Evolutionary conservation across 257 asterid genomes (phyloP).

Genomic region (Cynanchum wilfordii): DNA sequence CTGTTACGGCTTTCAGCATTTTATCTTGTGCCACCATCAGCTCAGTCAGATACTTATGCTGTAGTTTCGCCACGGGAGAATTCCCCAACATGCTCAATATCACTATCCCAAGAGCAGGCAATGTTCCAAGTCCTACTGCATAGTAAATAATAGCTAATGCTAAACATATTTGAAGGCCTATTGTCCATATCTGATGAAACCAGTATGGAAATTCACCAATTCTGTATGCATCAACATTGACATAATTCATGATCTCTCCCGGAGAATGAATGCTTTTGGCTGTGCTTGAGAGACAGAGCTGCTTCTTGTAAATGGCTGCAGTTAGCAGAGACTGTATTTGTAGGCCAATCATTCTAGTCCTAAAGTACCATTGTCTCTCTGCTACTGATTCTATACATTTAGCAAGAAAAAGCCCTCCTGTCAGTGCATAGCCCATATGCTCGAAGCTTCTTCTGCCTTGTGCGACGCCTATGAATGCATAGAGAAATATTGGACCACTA

Average conservation of each 20-base stretch:
- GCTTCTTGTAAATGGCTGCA: conserved; percentile 34
- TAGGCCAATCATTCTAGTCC: conserved; percentile 30
- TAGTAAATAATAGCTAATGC: conserved; percentile 25
- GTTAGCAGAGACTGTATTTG: conserved; percentile 27
- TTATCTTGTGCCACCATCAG: conserved; percentile 37
- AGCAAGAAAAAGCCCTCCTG: conserved; percentile 21
- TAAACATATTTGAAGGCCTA: conserved; percentile 24
- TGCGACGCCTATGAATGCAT: conserved; percentile 31
- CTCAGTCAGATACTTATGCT: conserved; percentile 25
- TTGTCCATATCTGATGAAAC: conserved; percentile 40
- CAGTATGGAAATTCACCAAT: conserved; percentile 34
- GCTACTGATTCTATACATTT: conserved; percentile 35
- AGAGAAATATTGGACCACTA: conserved; percentile 31
- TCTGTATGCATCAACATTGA: conserved; percentile 29
- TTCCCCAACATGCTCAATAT: conserved; percentile 26
- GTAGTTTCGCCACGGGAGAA: conserved; percentile 30
- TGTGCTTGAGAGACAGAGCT: conserved; percentile 24
- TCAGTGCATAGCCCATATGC: conserved; percentile 27
- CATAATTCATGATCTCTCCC: conserved; percentile 39
- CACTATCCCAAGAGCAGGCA: conserved; percentile 23
- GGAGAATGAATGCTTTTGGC: conserved; percentile 27
- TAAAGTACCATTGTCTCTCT: conserved; percentile 39
- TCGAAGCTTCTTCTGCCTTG: conserved; percentile 22
- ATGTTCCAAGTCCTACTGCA: conserved; percentile 32
- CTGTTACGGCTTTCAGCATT: conserved; percentile 29